Conservation (phyloP, 2,329 filamentous ascomycete species). For the Fusarium beomiforme region DNA sequence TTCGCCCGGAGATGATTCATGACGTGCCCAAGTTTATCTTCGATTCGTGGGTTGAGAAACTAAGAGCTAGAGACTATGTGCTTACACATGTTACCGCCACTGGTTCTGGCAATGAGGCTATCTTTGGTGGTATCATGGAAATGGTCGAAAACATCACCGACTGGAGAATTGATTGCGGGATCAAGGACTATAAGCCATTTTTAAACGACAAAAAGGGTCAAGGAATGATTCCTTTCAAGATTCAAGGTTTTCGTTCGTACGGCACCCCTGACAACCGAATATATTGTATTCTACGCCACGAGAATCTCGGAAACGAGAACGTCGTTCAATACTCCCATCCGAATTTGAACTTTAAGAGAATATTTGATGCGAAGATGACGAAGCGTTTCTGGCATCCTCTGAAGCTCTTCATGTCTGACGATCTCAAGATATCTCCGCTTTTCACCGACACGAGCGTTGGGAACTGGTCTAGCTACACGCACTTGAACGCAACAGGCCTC, state of each 20-base stretch:
- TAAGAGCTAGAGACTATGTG: not conserved
- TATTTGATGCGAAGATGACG: not conserved
- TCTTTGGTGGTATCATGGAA: conserved; percentile 28
- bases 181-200: not conserved
- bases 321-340: not conserved
- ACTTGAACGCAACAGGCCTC: not conserved
- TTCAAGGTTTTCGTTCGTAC: conserved; percentile 27
- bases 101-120: conserved; percentile 4
- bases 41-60: conserved; percentile 9
- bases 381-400: conserved; percentile 30
- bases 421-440: conserved; percentile 25
- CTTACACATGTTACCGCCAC: conserved; percentile 21
- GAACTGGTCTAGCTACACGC: conserved; percentile 6
- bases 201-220: not conserved
- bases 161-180: conserved; percentile 23
- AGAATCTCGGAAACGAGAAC: conserved; percentile 31
- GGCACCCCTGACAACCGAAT: conserved; percentile 9
- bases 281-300: conserved; percentile 30
- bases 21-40: conserved; percentile 1
- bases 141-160: not conserved
- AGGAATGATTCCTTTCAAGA: not conserved
- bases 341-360: not conserved
- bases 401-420: conserved; percentile 26
- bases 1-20: not conserved
- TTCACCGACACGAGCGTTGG: conserved; percentile 28